Conservation (phyloP, 2,329 filamentous ascomycete species). For the Graphilbum sp. region DNA sequence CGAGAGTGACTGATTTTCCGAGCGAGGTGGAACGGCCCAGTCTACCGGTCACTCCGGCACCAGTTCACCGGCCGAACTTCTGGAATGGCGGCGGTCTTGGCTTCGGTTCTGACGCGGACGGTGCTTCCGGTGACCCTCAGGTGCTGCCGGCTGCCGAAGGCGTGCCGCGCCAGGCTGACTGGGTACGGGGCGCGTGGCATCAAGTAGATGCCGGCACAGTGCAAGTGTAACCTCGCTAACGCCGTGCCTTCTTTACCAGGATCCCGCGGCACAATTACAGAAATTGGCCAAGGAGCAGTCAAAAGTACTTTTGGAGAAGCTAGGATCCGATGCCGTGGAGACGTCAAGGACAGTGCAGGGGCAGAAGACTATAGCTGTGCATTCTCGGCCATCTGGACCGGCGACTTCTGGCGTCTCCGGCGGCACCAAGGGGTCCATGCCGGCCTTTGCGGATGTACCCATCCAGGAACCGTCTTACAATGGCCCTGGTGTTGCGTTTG, state of each 20-base stretch:
- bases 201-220: constrained; percentile 31
- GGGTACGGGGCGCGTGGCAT: constrained; percentile 66
- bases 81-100: constrained; percentile 37
- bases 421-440: constrained; percentile 7
- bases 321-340: constrained; percentile 20
- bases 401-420: constrained; percentile 16
- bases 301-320: constrained; percentile 38
- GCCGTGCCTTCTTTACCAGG: constrained; percentile 36
- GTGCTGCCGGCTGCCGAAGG: constrained; percentile 62
- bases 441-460: constrained; percentile 4
- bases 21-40: constrained; percentile 68
- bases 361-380: constrained; percentile 23
- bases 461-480: constrained; percentile 30
- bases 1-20: constrained; percentile 76
- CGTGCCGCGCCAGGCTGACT: constrained; percentile 75
- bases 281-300: constrained; percentile 52
- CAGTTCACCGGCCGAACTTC: constrained; percentile 51
- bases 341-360: constrained; percentile 11
- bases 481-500: constrained; percentile 33
- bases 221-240: constrained; percentile 41
- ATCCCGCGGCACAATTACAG: constrained; percentile 53
- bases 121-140: constrained; percentile 24
- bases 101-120: constrained; percentile 31
- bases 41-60: constrained; percentile 78
- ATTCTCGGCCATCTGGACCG: constrained; percentile 36